A percentile compares a stretch with the other conserved stretches of the same genome.
These are phyloP conservation scores for Senna tora DNA, from an alignment of 306 rosid genomes.

Conservation along the genomic window DNA sequence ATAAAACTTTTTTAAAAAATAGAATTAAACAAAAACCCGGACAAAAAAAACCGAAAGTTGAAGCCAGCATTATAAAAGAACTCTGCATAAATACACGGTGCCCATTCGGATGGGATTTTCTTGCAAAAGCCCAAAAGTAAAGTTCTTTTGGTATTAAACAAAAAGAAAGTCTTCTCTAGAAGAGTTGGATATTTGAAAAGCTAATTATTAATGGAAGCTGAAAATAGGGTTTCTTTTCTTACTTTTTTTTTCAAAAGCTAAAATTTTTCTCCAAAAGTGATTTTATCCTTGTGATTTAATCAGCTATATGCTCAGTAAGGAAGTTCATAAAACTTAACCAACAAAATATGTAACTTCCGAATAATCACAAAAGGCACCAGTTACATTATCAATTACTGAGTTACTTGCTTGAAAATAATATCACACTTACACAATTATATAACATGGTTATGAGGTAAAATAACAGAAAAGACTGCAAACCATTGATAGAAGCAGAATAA, in stretches of 20 bases:
- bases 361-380: slow-evolving; percentile 4
- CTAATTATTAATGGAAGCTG: background rate
- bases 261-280: background rate
- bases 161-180: background rate
- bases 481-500: slow-evolving; percentile 11
- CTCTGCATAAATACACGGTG: slow-evolving; percentile 23
- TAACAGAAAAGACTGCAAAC: background rate
- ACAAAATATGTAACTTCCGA: slow-evolving; percentile 25
- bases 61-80: slow-evolving; percentile 15
- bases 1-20: background rate
- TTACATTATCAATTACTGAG: slow-evolving; percentile 13
- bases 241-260: background rate
- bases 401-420: slow-evolving; percentile 19
- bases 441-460: background rate
- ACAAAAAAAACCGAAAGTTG: slow-evolving; percentile 1
- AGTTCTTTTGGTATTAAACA: background rate
- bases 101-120: background rate
- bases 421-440: background rate
- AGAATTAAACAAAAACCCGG: background rate
- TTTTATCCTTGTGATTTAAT: background rate
- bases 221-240: background rate
- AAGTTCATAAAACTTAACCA: slow-evolving; percentile 18
- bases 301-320: background rate
- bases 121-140: background rate
- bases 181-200: too few relatives aligned